Evolutionary conservation across 306 rosid genomes (phyloP).

Genomic region (Quercus cerris): DNA sequence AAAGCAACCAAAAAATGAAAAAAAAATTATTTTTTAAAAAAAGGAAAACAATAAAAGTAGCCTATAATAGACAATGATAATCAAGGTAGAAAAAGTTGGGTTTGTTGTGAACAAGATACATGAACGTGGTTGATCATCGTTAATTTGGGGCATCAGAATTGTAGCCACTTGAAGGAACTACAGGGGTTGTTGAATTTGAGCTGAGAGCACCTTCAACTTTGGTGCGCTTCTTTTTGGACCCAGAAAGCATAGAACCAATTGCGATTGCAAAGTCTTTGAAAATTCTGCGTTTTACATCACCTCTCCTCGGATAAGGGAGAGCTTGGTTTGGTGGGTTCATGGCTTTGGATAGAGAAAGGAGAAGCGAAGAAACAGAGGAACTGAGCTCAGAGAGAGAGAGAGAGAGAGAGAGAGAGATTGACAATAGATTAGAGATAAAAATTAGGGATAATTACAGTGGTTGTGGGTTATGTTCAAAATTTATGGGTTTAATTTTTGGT

Average conservation of each 20-base stretch:
- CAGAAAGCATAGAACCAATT: background rate
- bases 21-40: no score
- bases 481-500: no score
- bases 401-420: no score
- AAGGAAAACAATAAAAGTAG: no score
- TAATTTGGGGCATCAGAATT: background rate
- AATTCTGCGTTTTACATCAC: slow-evolving; percentile 30
- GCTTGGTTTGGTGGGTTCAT: background rate
- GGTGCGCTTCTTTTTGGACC: background rate
- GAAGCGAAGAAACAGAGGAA: background rate
- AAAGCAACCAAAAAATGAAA: no score
- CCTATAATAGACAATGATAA: background rate
- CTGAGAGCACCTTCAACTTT: slow-evolving; percentile 14
- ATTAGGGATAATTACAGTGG: no score
- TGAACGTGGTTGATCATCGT: no score
- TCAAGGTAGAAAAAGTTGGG: background rate
- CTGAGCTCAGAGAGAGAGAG: no score
- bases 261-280: slow-evolving; percentile 4
- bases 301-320: slow-evolving; percentile 25
- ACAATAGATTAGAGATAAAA: no score
- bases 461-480: no score
- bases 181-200: slow-evolving; percentile 22
- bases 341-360: background rate
- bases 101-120: background rate
- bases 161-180: slow-evolving; percentile 12